A percentile compares a stretch with the other conserved stretches of the same genome.
phyloP scores from a whole-genome alignment of 2,329 filamentous ascomycete species.

The Nigrospora oryzae region DNA sequence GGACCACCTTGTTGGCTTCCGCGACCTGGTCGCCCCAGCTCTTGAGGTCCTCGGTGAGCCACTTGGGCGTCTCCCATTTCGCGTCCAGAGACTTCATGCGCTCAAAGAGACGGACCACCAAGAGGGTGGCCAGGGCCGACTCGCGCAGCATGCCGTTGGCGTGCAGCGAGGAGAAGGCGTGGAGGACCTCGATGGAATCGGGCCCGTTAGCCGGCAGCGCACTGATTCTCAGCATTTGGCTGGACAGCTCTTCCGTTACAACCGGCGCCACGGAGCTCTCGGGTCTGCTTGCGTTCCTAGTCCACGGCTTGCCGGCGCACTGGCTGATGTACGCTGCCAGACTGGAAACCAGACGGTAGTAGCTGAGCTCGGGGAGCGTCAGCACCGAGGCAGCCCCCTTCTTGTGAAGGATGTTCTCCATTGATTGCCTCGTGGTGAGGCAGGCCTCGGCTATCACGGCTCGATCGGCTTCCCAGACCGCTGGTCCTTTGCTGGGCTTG shows the following conservation, averaged over 20 bases:
- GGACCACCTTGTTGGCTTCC: slow-evolving; percentile 17
- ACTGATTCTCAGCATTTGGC: not conserved
- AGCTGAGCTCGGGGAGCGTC: not conserved
- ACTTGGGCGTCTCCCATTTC: slow-evolving; percentile 20
- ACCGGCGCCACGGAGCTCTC: not conserved
- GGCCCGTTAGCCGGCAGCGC: not conserved
- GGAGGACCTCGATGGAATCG: slow-evolving; percentile 6
- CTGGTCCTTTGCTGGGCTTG: slow-evolving; percentile 32
- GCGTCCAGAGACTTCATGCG: slow-evolving; percentile 17
- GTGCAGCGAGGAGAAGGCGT: slow-evolving; percentile 23
- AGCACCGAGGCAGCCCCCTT: not conserved
- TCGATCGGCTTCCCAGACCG: slow-evolving; percentile 30
- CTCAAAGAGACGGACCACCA: slow-evolving; percentile 20
- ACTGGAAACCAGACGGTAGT: not conserved
- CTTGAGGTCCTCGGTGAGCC: slow-evolving; percentile 22
- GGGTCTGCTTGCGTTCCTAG: not conserved
- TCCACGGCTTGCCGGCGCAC: not conserved
- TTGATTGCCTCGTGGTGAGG: slow-evolving; percentile 5
- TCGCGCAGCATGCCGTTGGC: slow-evolving; percentile 27
- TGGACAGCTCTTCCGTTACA: not conserved
- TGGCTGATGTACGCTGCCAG: not conserved
- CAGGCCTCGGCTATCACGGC: slow-evolving; percentile 31
- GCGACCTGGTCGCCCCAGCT: slow-evolving; percentile 15
- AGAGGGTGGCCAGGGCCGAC: slow-evolving; percentile 20
- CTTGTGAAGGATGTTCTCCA: slow-evolving; percentile 1